Evolutionary conservation across 257 asterid species (phyloP).

Genomic region (Penstemon newberryi): DNA sequence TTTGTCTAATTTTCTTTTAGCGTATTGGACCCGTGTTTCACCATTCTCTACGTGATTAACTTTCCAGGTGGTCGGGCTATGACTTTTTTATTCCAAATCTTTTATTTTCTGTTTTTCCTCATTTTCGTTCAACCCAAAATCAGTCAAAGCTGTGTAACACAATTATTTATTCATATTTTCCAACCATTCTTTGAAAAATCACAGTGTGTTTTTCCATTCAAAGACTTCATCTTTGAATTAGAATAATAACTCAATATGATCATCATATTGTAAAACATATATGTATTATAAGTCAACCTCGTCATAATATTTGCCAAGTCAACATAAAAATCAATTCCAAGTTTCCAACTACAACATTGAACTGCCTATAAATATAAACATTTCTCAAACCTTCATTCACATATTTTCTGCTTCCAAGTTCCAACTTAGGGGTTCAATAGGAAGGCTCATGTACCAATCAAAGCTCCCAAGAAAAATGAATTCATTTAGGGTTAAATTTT

Average conservation of each 20-base stretch:
- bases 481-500: constrained; percentile 6
- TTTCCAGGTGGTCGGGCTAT: too few relatives aligned
- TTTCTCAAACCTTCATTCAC: constrained; percentile 1
- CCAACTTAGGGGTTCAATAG: background rate
- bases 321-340: background rate
- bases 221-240: background rate
- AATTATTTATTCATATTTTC: background rate
- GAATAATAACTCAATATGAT: background rate
- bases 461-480: constrained; percentile 27
- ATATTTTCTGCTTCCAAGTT: constrained; percentile 1
- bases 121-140: too few relatives aligned
- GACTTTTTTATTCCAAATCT: background rate
- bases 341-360: background rate
- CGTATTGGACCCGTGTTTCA: too few relatives aligned
- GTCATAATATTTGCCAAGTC: background rate
- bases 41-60: too few relatives aligned
- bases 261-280: background rate
- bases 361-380: constrained; percentile 23
- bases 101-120: background rate
- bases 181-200: background rate
- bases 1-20: too few relatives aligned
- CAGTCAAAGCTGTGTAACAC: background rate
- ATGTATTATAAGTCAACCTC: background rate
- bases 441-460: background rate
- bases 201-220: background rate